phyloP scores from a whole-genome alignment of 345 rosid species.

The Moricandia arvensis region DNA sequence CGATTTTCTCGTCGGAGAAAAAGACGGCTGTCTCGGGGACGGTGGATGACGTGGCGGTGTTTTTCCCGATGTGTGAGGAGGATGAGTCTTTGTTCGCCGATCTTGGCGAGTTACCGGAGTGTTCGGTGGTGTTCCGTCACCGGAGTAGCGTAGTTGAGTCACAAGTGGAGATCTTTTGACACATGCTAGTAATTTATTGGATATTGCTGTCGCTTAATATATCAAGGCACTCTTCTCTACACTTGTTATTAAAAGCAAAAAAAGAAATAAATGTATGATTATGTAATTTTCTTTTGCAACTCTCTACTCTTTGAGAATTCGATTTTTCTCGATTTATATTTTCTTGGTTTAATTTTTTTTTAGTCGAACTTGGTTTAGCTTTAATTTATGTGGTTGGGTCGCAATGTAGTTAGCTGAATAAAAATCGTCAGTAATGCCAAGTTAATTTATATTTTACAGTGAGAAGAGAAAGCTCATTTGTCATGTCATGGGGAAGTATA shows the following conservation, averaged over 20 bases:
- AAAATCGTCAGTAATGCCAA: neutral
- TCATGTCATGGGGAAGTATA: neutral
- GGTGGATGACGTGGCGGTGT: conserved; percentile 51
- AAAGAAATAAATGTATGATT: neutral
- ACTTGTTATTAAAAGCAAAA: conserved; percentile 1
- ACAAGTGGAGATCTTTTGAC: conserved; percentile 70
- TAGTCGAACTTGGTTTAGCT: neutral
- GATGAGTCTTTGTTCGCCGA: conserved; percentile 96
- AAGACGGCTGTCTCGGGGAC: conserved; percentile 20
- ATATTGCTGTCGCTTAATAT: conserved; percentile 8
- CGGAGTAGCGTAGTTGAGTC: conserved; percentile 56
- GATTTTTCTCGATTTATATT: neutral
- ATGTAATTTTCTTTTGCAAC: neutral
- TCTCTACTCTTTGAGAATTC: conserved; percentile 19
- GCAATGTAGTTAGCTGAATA: conserved; percentile 23
- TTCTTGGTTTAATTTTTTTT: too few species aligned
- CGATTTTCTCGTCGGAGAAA: conserved; percentile 50
- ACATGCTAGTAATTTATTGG: conserved; percentile 30
- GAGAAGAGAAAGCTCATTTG: neutral
- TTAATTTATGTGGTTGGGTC: neutral
- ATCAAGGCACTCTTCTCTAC: neutral
- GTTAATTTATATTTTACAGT: neutral
- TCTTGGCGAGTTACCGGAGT: conserved; percentile 98
- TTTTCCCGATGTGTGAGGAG: conserved; percentile 67
- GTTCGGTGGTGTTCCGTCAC: conserved; percentile 71